These are phyloP conservation scores for Aspergillus baeticus DNA, from an alignment of 495 filamentous ascomycete species.

Conservation along the genomic window DNA sequence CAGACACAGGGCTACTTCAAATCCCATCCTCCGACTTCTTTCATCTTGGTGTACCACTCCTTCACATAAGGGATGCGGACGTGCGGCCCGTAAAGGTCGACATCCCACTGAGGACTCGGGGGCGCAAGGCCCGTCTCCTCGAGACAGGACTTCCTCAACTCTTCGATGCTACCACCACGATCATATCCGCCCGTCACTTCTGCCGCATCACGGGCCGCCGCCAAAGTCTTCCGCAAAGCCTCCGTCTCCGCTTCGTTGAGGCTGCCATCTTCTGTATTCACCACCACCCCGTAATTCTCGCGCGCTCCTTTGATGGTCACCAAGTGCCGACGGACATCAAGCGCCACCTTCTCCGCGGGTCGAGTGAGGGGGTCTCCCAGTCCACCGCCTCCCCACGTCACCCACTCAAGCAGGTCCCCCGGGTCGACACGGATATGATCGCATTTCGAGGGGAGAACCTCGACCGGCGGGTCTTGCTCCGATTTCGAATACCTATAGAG, in stretches of 20 bases:
- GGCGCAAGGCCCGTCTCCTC: constrained; percentile 38
- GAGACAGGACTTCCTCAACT: constrained; percentile 30
- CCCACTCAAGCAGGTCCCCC: constrained; percentile 51
- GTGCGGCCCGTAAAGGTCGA: constrained; percentile 35
- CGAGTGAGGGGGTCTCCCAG: constrained; percentile 50
- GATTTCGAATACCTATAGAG: constrained; percentile 40
- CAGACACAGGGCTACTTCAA: background rate
- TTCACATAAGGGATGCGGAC: constrained; percentile 31
- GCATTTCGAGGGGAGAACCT: constrained; percentile 42
- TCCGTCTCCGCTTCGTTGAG: constrained; percentile 27
- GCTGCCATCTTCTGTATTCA: constrained; percentile 32
- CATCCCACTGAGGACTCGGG: constrained; percentile 37
- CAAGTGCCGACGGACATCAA: constrained; percentile 46
- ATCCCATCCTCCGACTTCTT: constrained; percentile 16
- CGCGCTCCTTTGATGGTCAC: constrained; percentile 47
- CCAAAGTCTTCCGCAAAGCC: constrained; percentile 29
- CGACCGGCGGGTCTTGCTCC: constrained; percentile 22
- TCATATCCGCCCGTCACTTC: constrained; percentile 29
- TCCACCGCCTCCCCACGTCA: constrained; percentile 52
- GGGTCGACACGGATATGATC: constrained; percentile 48
- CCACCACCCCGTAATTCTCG: constrained; percentile 40
- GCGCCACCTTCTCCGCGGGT: constrained; percentile 41
- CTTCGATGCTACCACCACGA: constrained; percentile 36
- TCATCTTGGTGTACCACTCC: constrained; percentile 32
- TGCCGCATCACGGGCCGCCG: constrained; percentile 13